A percentile compares a stretch with the other conserved stretches of the same genome.
Evolutionary conservation across 768 basidiomycete species (phyloP).

Genomic region (Pleurotus cornucopiae): DNA sequence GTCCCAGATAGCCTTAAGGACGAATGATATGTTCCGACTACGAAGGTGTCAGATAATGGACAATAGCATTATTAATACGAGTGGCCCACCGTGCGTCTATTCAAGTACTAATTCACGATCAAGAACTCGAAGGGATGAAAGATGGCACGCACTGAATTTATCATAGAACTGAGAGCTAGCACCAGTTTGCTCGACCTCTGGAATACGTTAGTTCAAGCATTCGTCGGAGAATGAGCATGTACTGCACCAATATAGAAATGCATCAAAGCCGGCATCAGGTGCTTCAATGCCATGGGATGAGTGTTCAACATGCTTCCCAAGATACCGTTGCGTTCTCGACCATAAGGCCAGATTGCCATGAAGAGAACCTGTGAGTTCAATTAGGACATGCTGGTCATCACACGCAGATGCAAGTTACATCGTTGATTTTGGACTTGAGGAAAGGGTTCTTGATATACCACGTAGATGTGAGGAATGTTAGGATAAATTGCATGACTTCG

Average conservation of each 20-base stretch:
- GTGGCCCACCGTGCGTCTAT: constrained; percentile 49
- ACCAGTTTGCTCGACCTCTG: constrained; percentile 97
- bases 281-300: constrained; percentile 78
- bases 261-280: constrained; percentile 88
- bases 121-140: neutral
- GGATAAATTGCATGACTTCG: constrained; percentile 79
- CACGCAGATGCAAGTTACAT: constrained; percentile 45
- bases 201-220: constrained; percentile 3
- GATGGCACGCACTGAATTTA: constrained; percentile 77
- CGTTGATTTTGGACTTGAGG: constrained; percentile 93
- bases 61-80: constrained; percentile 11
- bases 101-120: constrained; percentile 6
- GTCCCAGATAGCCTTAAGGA: constrained; percentile 88
- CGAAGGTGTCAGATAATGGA: too few species aligned
- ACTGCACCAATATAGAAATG: constrained; percentile 85
- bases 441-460: constrained; percentile 99
- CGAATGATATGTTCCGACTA: constrained; percentile 82
- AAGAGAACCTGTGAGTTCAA: constrained; percentile 55
- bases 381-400: neutral
- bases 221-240: neutral
- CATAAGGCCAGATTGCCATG: constrained; percentile 67
- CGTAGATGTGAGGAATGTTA: constrained; percentile 90
- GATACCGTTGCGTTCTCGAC: constrained; percentile 62
- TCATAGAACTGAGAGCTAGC: constrained; percentile 99
- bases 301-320: constrained; percentile 81